Evolutionary conservation across 2,329 filamentous ascomycete species (phyloP), one percentile per base, ranked within the genome.

Genomic region (Xylariaceae sp.): DNA sequence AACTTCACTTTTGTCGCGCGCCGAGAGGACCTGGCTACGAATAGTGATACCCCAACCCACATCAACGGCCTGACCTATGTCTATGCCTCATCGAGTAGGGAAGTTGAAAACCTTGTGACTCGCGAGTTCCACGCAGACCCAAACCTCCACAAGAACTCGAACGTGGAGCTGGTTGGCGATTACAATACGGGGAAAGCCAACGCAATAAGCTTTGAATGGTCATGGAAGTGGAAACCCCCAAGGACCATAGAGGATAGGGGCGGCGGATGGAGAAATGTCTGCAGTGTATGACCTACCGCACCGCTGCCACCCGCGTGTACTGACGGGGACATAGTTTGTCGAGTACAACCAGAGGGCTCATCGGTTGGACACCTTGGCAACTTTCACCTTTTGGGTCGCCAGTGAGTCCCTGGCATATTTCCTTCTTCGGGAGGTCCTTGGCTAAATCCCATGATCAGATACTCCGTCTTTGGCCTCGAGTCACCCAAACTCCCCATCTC

Each of bases 331-430:
- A 25, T 47, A 87, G 82, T 95, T 98, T 61, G 83, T 96, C 48
- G 92, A 98, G 60, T 98, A 98, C 55, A 89, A 98, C 60, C 83
- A 92, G 54, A 78, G 90, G 47, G 87, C 88, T 21, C 92, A 98
- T 61, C 77, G 83, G 43, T 64, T 98, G 39, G 79, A 93, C 48
- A 90, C 88, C 4, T 72, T 98, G 34, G 89, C 86, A 11, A 89
- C 80, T 55, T 96, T 98, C 62, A 88, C 86, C 5, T 96, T 94
- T 57, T 98, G 87, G 82, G 88, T 96, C 38, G 75, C 90, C 49
- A 90, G 84, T 80, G 70, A 54, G 72, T 56, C 28, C 23, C 19
- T 16, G 7, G n/a, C n/a, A 5, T 11, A 13, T 13, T 5, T 11
- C 15, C 24, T 26, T 6, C 12, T n/a, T 7, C n/a, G 15, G 24